phyloP scores from a whole-genome alignment of 2,329 filamentous ascomycete genomes.

The Sporothrix curviconia region DNA sequence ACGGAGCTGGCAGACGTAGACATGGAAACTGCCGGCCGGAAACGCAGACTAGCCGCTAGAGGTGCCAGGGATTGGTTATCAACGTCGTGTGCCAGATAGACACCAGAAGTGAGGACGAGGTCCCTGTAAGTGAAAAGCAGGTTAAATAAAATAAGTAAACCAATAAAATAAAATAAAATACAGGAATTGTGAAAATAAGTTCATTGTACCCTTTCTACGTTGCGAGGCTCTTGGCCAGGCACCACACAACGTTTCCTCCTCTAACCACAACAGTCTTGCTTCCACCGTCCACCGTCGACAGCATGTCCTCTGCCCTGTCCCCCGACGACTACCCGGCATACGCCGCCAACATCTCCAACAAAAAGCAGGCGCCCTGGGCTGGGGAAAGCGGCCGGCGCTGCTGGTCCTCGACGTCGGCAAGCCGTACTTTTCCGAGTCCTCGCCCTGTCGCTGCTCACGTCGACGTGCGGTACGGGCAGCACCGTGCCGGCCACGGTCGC shows the following conservation, averaged over 20 bases:
- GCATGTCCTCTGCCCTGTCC: neutral
- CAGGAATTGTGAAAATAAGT: neutral
- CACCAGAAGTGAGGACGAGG: no score
- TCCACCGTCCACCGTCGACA: no score
- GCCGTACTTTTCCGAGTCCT: neutral
- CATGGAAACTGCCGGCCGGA: neutral
- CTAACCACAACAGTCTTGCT: no score
- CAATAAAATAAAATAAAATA: neutral
- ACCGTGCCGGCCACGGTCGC: neutral
- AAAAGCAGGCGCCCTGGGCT: conserved; percentile 29
- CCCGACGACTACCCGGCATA: conserved; percentile 4
- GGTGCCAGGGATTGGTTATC: no score
- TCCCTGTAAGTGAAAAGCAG: no score
- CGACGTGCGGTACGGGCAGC: neutral
- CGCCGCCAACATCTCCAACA: conserved; percentile 8
- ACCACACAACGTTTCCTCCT: no score
- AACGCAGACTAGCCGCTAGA: no score
- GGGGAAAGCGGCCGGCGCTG: conserved; percentile 37
- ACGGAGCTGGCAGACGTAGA: neutral
- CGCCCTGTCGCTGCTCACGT: neutral
- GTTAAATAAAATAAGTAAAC: no score
- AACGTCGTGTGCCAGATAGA: no score
- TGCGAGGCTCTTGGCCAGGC: no score
- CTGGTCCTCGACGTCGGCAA: conserved; percentile 37
- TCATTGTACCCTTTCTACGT: no score